Percentiles rank a stretch among this genome's conserved stretches.
These are phyloP conservation scores for Thuja plicata DNA, from an alignment of 83 land plant species.

Conservation along the genomic window DNA sequence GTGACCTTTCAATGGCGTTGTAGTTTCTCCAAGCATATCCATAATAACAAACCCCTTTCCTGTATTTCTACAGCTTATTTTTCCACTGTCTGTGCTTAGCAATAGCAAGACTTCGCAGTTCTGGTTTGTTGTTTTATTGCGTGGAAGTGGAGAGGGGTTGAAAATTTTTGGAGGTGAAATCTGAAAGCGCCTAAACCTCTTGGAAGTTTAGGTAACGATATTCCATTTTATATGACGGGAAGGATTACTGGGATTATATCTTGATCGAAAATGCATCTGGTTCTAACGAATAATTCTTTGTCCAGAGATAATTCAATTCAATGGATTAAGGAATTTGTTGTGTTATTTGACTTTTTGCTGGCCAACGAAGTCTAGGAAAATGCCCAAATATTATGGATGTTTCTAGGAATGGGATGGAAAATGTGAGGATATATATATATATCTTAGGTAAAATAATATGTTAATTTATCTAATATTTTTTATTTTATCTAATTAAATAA, in stretches of 20 bases:
- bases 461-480: no score
- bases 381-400: no score
- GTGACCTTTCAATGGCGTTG: constrained; percentile 32
- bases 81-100: no score
- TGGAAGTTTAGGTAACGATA: background rate
- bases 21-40: constrained; percentile 43
- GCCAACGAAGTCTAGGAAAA: no score
- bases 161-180: background rate
- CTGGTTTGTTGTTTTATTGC: background rate
- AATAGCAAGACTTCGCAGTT: no score
- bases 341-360: no score
- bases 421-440: no score
- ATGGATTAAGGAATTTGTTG: no score
- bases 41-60: constrained; percentile 10
- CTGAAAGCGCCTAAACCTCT: background rate
- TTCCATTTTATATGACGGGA: background rate
- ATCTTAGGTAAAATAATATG: no score
- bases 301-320: background rate
- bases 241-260: background rate
- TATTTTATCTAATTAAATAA: no score
- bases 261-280: background rate
- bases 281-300: background rate
- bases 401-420: no score
- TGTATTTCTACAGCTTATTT: background rate
- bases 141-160: background rate